Conservation (phyloP, 140 eudicot genomes). For the Anethum foeniculum region DNA sequence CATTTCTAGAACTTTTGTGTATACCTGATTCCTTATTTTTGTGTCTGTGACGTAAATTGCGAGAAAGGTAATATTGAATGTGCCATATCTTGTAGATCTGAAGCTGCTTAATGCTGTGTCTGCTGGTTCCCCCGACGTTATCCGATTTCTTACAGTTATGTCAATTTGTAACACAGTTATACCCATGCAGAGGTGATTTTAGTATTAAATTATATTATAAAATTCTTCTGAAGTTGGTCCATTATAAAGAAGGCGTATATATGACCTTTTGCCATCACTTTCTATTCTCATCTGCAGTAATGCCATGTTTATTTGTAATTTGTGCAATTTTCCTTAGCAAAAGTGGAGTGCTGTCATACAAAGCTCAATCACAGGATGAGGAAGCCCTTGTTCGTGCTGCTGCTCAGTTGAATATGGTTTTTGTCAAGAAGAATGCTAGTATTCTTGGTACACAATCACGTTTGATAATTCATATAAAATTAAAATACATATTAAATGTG, state of each 20-base stretch:
- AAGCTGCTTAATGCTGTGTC: slow-evolving; percentile 61
- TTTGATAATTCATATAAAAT: background rate
- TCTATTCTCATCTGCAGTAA: slow-evolving; percentile 4
- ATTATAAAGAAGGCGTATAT: background rate
- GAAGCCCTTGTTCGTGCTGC: slow-evolving; percentile 99
- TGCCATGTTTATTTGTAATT: slow-evolving; percentile 11
- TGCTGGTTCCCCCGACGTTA: slow-evolving; percentile 60
- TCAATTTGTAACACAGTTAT: slow-evolving; percentile 89
- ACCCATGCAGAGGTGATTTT: slow-evolving; percentile 70
- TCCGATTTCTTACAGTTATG: slow-evolving; percentile 82
- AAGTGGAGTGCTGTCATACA: slow-evolving; percentile 57
- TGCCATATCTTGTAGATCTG: slow-evolving; percentile 42
- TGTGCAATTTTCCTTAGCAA: slow-evolving; percentile 31
- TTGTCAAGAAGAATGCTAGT: slow-evolving; percentile 51
- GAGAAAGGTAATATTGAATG: background rate
- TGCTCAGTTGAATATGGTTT: slow-evolving; percentile 76
- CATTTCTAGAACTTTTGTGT: background rate
- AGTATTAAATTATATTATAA: background rate
- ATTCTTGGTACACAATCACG: slow-evolving; percentile 45
- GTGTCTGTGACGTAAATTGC: background rate
- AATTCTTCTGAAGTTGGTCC: background rate
- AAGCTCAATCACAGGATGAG: slow-evolving; percentile 98
- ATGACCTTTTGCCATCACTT: background rate
- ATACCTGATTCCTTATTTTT: background rate
- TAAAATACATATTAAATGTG: background rate